Percentiles rank a stretch among this genome's conserved stretches.
Evolutionary conservation across 352 stramenopile genomes (phyloP).

Genomic region (Phytophthora kernoviae): DNA sequence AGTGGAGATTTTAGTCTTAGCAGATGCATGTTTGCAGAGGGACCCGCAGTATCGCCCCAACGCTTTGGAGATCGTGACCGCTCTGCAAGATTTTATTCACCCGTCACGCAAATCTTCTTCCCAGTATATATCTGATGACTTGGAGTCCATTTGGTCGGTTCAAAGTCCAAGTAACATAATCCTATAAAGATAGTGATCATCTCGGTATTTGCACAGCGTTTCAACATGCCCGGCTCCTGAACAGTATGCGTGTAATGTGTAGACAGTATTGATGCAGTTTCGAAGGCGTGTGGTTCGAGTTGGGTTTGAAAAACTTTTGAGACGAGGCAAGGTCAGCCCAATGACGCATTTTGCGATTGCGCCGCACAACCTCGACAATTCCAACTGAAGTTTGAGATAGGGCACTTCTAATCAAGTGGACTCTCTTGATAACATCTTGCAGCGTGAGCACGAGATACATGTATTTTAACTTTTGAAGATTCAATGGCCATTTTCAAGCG

Average conservation of each 20-base stretch:
- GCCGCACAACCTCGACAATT: not conserved
- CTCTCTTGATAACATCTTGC: not conserved
- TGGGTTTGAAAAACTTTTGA: not conserved
- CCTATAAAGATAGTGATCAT: slow-evolving; percentile 16
- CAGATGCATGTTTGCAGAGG: slow-evolving; percentile 45
- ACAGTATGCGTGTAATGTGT: too few species aligned
- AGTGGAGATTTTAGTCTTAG: slow-evolving; percentile 44
- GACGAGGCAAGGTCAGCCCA: too few species aligned
- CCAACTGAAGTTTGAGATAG: not conserved
- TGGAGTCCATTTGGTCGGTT: slow-evolving; percentile 35
- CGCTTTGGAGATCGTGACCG: slow-evolving; percentile 46
- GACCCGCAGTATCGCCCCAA: slow-evolving; percentile 52
- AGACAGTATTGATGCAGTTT: too few species aligned
- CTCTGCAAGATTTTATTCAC: slow-evolving; percentile 46
- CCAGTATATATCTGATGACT: slow-evolving; percentile 19
- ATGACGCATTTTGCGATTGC: not conserved
- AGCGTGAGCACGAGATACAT: not conserved
- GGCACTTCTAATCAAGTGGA: not conserved
- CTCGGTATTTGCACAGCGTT: too few species aligned
- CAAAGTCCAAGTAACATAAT: slow-evolving; percentile 30
- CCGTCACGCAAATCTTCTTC: slow-evolving; percentile 22
- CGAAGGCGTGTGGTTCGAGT: too few species aligned
- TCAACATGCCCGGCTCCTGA: too few species aligned
- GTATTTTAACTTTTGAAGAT: too few species aligned
- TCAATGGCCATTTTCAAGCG: too few species aligned